Percentiles rank a stretch among this genome's conserved stretches.
phyloP scores from a whole-genome alignment of 768 basidiomycete genomes.

The Lactifluus subvellereus region DNA sequence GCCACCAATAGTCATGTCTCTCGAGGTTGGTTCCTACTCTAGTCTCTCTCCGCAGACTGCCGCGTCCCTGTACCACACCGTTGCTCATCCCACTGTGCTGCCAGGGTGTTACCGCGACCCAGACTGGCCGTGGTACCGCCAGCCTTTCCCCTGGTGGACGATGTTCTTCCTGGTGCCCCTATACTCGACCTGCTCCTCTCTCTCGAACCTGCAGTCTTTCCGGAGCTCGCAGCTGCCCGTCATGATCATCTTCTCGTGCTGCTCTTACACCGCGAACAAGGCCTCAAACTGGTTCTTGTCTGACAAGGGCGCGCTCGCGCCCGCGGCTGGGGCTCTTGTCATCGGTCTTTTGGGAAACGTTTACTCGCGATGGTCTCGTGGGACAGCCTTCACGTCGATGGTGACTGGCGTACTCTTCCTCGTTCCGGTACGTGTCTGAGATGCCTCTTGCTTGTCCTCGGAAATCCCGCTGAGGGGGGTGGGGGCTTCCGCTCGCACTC shows the following conservation, averaged over 20 bases:
- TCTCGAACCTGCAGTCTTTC: constrained; percentile 70
- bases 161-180: constrained; percentile 69
- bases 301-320: constrained; percentile 66
- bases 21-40: constrained; percentile 26
- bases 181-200: constrained; percentile 66
- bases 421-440: constrained; percentile 59
- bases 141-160: constrained; percentile 79
- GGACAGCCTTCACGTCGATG: constrained; percentile 87
- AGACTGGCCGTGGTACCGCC: constrained; percentile 69
- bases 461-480: background rate
- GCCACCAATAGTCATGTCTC: constrained; percentile 29
- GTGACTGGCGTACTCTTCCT: constrained; percentile 90
- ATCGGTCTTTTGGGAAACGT: constrained; percentile 76
- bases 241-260: constrained; percentile 75
- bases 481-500: constrained; percentile 4
- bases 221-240: constrained; percentile 65
- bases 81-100: background rate
- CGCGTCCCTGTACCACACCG: background rate
- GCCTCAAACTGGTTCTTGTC: constrained; percentile 55
- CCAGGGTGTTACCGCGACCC: constrained; percentile 72
- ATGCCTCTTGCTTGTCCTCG: background rate
- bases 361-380: constrained; percentile 69
- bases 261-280: constrained; percentile 66
- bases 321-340: constrained; percentile 71
- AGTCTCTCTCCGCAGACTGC: background rate